Evolutionary conservation across 2,329 filamentous ascomycete genomes (phyloP).

Genomic region (Coniochaeta hoffmannii): DNA sequence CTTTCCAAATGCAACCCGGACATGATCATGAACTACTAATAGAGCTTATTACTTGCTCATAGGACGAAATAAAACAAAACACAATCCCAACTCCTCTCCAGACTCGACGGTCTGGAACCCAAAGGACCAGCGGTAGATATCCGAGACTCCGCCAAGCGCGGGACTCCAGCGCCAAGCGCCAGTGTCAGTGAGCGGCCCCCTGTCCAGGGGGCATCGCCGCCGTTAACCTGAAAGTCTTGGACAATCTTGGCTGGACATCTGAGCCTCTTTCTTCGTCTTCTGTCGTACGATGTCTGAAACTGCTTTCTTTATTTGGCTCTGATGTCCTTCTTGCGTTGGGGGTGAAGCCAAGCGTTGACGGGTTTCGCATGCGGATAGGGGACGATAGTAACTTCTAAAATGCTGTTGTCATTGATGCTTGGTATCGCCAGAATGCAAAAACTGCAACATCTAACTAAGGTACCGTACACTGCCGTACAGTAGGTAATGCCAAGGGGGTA

Average conservation of each 20-base stretch:
- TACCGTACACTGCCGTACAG: not conserved
- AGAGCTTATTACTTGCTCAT: too few relatives aligned
- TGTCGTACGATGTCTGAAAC: not conserved
- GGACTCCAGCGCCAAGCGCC: not conserved
- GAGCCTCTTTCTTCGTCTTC: not conserved
- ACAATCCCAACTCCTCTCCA: not conserved
- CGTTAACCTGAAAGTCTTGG: not conserved
- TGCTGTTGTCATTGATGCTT: not conserved
- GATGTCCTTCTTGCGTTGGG: not conserved
- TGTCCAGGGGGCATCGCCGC: not conserved
- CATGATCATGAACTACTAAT: too few relatives aligned
- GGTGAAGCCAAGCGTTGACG: not conserved
- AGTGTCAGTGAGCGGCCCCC: not conserved
- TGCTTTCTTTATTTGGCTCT: not conserved
- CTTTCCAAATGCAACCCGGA: too few relatives aligned
- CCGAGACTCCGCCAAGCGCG: not conserved
- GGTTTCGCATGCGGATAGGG: not conserved
- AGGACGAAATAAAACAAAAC: not conserved
- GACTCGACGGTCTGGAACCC: not conserved
- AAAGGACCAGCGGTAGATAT: not conserved
- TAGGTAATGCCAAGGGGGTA: not conserved
- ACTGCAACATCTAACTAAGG: not conserved
- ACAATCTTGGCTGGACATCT: not conserved
- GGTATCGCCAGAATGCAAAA: constrained; percentile 1
- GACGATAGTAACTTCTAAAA: not conserved